These are phyloP conservation scores for Ophiostoma montium DNA, from an alignment of 2,329 filamentous ascomycete genomes.

Conservation along the genomic window DNA sequence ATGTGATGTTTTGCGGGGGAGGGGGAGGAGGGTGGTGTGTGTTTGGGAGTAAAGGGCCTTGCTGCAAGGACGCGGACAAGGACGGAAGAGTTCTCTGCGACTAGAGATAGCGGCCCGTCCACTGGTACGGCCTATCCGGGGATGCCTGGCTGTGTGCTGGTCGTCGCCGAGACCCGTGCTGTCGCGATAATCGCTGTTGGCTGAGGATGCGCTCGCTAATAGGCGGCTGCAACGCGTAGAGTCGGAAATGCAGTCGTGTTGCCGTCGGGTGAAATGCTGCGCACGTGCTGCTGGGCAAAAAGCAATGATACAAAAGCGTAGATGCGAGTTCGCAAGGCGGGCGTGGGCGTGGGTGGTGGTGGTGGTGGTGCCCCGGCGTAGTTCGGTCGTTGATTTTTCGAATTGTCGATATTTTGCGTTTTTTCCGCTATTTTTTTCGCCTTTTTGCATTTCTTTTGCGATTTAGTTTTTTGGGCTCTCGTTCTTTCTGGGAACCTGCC, in stretches of 20 bases:
- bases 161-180: not conserved
- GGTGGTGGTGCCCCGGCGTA: not conserved
- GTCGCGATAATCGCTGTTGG: not conserved
- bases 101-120: too few species aligned
- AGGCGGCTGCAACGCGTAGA: too few species aligned
- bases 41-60: not conserved
- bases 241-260: not conserved
- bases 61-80: not conserved
- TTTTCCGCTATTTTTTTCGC: constrained; percentile 1
- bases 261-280: not conserved
- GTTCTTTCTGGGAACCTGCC: constrained; percentile 1
- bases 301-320: not conserved
- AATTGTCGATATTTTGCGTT: constrained; percentile 2
- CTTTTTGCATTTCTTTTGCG: not conserved
- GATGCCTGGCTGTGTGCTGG: too few species aligned
- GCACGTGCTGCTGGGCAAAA: not conserved
- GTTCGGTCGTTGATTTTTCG: constrained; percentile 1
- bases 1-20: constrained; percentile 16
- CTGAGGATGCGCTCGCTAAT: not conserved
- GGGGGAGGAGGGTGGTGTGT: not conserved
- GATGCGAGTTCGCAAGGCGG: not conserved
- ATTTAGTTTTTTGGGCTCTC: constrained; percentile 1
- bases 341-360: not conserved
- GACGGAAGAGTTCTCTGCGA: too few species aligned
- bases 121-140: too few species aligned